phyloP scores from a whole-genome alignment of 768 basidiomycete species.

The Phylloporus rhodoxanthus region DNA sequence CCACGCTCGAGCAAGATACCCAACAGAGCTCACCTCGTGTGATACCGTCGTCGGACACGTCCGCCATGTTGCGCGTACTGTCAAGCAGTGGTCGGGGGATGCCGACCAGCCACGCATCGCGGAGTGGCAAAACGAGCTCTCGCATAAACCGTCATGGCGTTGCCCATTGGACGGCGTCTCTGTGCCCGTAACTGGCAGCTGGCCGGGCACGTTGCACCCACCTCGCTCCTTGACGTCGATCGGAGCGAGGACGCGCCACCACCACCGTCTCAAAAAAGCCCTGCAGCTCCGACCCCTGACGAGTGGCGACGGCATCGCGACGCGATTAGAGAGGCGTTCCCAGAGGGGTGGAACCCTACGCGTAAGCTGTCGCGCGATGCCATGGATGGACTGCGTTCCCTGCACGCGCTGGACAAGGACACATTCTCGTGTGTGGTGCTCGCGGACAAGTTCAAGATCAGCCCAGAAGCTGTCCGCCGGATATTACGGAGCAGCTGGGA shows the following conservation, averaged over 20 bases:
- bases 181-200: slow-evolving; percentile 28
- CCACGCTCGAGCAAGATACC: slow-evolving; percentile 3
- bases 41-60: slow-evolving; percentile 70
- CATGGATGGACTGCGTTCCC: slow-evolving; percentile 70
- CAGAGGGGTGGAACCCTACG: slow-evolving; percentile 70
- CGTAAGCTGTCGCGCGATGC: slow-evolving; percentile 77
- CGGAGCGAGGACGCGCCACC: slow-evolving; percentile 29
- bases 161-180: slow-evolving; percentile 20
- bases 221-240: slow-evolving; percentile 26
- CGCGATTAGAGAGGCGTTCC: slow-evolving; percentile 49
- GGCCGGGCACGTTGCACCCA: slow-evolving; percentile 29
- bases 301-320: slow-evolving; percentile 48
- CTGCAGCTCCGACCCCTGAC: slow-evolving; percentile 33
- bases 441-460: slow-evolving; percentile 73
- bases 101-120: slow-evolving; percentile 16
- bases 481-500: slow-evolving; percentile 74
- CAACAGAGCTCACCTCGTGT: slow-evolving; percentile 49
- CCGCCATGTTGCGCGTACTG: slow-evolving; percentile 51
- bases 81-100: slow-evolving; percentile 12
- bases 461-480: slow-evolving; percentile 73
- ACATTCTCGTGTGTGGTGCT: slow-evolving; percentile 62
- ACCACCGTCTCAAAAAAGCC: slow-evolving; percentile 14
- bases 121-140: slow-evolving; percentile 10
- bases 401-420: slow-evolving; percentile 58
- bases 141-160: slow-evolving; percentile 1